A percentile compares a stretch with the other conserved stretches of the same genome.
Evolutionary conservation across 495 filamentous ascomycete genomes (phyloP).

Genomic region (Xylaria telfairii): DNA sequence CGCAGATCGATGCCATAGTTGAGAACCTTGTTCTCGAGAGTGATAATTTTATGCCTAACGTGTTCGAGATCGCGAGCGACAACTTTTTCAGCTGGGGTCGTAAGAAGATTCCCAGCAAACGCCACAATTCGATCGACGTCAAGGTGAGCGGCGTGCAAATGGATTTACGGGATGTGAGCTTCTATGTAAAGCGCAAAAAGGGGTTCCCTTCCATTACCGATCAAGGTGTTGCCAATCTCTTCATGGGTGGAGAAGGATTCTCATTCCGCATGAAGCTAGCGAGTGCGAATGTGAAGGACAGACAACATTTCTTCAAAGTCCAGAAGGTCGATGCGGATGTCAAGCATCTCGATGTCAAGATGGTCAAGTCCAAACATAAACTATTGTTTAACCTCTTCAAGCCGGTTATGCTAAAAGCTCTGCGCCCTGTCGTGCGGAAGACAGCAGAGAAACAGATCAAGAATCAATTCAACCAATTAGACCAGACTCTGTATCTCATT

Average conservation of each 20-base stretch:
- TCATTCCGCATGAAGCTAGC: constrained; percentile 91
- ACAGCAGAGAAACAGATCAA: constrained; percentile 87
- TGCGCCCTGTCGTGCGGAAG: constrained; percentile 85
- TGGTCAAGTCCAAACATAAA: constrained; percentile 95
- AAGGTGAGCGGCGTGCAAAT: constrained; percentile 89
- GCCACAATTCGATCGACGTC: constrained; percentile 81
- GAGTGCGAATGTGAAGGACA: constrained; percentile 76
- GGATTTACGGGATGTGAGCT: constrained; percentile 86
- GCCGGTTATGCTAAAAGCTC: constrained; percentile 80
- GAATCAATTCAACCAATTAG: constrained; percentile 73
- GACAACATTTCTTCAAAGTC: constrained; percentile 88
- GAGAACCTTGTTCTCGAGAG: constrained; percentile 96
- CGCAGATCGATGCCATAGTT: constrained; percentile 82
- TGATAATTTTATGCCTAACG: constrained; percentile 96
- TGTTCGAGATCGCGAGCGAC: constrained; percentile 87
- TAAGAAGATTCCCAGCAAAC: constrained; percentile 75
- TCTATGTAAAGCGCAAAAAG: constrained; percentile 94
- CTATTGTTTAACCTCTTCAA: constrained; percentile 86
- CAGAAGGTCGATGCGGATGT: constrained; percentile 86
- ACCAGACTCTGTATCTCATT: constrained; percentile 73
- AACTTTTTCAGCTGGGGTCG: constrained; percentile 97
- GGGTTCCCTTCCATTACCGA: constrained; percentile 93
- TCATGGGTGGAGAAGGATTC: constrained; percentile 86
- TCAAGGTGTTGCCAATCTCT: constrained; percentile 87
- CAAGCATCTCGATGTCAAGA: constrained; percentile 85